Base-by-base conservation (phyloP, 208 protist genomes). In the Polymyxa betae region DNA sequence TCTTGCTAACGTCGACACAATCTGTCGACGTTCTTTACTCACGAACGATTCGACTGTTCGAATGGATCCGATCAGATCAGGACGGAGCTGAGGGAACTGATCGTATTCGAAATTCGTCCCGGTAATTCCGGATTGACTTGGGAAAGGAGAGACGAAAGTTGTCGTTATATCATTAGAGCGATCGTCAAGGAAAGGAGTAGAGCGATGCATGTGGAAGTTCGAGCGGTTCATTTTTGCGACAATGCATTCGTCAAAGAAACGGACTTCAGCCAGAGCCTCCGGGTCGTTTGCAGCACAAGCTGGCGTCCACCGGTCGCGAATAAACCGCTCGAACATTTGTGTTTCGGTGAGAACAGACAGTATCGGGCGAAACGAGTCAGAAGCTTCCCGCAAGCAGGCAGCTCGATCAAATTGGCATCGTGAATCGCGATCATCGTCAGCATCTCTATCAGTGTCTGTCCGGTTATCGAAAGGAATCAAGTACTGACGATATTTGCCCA, bases 301-400 rank as follows among this genome's bases (percentile, higher is more conserved):
- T 45, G 45, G 32, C 5, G 46, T 32, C 38, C 88, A 89, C 12
- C 88, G 88, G 29, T 89, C 88, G 29, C 16, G 16, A 72, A 89
- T 72, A n/a, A 89, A 89, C 10, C 49, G 54, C 49, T 89, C 49
- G 32, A 89, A 89, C 88, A 89, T 89, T 89, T 89, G 88, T 20
- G 88, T 89, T 60, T 89, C 54, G 32, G 88, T 89, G 88, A 89
- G 12, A 44, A 29, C 46, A 38, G 46, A 5, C 1, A 89, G 46
- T 38, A 89, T 20, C 54, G 88, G 32, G 12, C 88, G 88, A 38
- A 40, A 44, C 32, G 32, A 32, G 5, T 89, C 88, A 44, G 5
- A 20, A n/a, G 32, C n/a, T 20, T 89, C 88, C 5, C 54, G 49
- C 54, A 89, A 44, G 16, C 16, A 5, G 32, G 46, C 35, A 64